These are phyloP conservation scores for Verticillium tricorpus DNA, from an alignment of 2,329 filamentous ascomycete species.

Conservation along the genomic window DNA sequence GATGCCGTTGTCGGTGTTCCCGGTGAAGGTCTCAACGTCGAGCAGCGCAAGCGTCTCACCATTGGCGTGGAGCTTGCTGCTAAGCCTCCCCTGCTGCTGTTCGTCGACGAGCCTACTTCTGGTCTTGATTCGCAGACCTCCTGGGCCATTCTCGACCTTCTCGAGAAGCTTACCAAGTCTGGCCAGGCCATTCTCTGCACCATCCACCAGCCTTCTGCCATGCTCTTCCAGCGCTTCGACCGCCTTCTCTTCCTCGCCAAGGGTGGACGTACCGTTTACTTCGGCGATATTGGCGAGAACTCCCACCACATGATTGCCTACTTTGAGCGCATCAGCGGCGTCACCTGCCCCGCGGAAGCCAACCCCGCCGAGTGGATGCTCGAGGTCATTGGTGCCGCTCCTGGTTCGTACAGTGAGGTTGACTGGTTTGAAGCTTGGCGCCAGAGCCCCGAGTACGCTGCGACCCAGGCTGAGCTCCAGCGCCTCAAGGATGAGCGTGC, in stretches of 20 bases:
- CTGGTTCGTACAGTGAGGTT: constrained; percentile 57
- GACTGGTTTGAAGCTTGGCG: constrained; percentile 64
- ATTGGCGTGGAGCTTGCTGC: constrained; percentile 96
- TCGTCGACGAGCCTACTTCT: constrained; percentile 92
- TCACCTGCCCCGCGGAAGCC: constrained; percentile 58
- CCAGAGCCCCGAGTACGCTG: constrained; percentile 49
- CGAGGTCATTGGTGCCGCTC: constrained; percentile 57
- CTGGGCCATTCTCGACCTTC: constrained; percentile 83
- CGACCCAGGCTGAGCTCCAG: constrained; percentile 53
- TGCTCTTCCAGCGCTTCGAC: constrained; percentile 90
- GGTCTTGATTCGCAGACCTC: constrained; percentile 91
- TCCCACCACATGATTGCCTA: constrained; percentile 65
- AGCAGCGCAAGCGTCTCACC: constrained; percentile 72
- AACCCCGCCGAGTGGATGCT: constrained; percentile 85
- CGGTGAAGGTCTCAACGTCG: constrained; percentile 75
- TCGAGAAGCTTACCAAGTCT: constrained; percentile 84
- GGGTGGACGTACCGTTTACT: constrained; percentile 77
- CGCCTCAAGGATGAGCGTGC: constrained; percentile 48
- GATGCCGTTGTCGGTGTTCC: constrained; percentile 88
- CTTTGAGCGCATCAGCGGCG: constrained; percentile 69
- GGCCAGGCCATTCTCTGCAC: constrained; percentile 95
- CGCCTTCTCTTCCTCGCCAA: constrained; percentile 72
- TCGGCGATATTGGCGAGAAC: constrained; percentile 71
- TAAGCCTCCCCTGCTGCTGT: constrained; percentile 83
- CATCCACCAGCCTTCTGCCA: constrained; percentile 94